Evolutionary conservation across 345 rosid species (phyloP).

Genomic region (Durio zibethinus): DNA sequence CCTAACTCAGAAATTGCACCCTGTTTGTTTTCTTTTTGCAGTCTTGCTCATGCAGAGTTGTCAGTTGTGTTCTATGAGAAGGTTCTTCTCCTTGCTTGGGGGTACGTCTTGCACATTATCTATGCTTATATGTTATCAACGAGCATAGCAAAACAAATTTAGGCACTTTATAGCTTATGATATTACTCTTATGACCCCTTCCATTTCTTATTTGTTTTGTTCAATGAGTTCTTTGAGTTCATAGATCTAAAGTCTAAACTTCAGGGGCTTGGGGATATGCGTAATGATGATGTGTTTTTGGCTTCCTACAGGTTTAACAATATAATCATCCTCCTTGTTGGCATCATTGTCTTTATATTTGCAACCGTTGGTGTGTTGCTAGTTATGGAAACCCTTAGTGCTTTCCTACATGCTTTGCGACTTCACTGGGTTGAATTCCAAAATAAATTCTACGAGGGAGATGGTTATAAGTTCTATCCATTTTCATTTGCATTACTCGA

Average conservation of each 20-base stretch:
- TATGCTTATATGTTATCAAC: background rate
- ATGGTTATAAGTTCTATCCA: constrained; percentile 85
- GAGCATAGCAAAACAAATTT: background rate
- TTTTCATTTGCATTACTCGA: constrained; percentile 51
- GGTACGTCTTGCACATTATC: constrained; percentile 45
- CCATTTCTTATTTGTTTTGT: background rate
- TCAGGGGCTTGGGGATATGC: background rate
- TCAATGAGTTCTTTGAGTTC: background rate
- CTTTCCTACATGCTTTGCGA: constrained; percentile 90
- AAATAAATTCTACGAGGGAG: constrained; percentile 96
- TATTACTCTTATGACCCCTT: background rate
- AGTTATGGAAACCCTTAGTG: constrained; percentile 97
- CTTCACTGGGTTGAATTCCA: constrained; percentile 99
- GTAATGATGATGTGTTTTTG: constrained; percentile 7
- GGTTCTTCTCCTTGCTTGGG: constrained; percentile 84
- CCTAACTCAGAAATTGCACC: background rate
- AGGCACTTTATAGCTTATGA: background rate
- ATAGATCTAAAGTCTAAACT: background rate
- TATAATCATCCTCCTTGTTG: constrained; percentile 56
- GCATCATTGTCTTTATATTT: constrained; percentile 62
- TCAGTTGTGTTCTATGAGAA: constrained; percentile 94
- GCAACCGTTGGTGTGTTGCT: constrained; percentile 92
- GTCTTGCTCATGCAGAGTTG: constrained; percentile 95
- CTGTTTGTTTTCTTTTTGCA: constrained; percentile 31
- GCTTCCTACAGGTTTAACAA: constrained; percentile 65